Evolutionary conservation across 176 grass and related monocot species (phyloP).

Genomic region (Cenchrus fungigraminus): DNA sequence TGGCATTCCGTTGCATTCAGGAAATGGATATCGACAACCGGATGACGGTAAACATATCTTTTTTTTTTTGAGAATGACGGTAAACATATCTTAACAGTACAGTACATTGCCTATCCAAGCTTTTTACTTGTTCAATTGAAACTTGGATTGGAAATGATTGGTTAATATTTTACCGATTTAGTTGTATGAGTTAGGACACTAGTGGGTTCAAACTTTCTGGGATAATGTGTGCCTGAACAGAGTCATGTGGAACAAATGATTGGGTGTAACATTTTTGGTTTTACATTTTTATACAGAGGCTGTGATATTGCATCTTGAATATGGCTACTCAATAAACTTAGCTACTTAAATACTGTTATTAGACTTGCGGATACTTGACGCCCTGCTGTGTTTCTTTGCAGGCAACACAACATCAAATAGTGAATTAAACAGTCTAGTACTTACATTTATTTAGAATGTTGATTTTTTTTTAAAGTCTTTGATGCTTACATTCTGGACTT

Average conservation of each 20-base stretch:
- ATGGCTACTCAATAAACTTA: neutral
- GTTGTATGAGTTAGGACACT: neutral
- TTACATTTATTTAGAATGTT: neutral
- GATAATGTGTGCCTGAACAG: constrained; percentile 2
- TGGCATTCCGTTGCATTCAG: constrained; percentile 96
- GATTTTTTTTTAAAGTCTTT: neutral
- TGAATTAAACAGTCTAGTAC: neutral
- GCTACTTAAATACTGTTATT: neutral
- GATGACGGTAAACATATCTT: constrained; percentile 67
- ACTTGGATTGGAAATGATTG: constrained; percentile 3
- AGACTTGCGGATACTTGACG: no score
- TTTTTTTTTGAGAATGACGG: constrained; percentile 49
- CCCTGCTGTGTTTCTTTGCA: neutral
- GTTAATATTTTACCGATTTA: constrained; percentile 35
- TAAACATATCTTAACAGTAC: constrained; percentile 41
- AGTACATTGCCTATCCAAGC: constrained; percentile 9
- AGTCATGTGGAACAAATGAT: neutral
- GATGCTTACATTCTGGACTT: neutral
- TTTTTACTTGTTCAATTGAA: constrained; percentile 25
- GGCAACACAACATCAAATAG: neutral
- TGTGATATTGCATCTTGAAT: constrained; percentile 6
- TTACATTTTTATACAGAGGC: neutral
- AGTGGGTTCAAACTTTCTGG: constrained; percentile 12
- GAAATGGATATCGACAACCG: constrained; percentile 99
- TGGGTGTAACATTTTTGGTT: constrained; percentile 6